phyloP scores from a whole-genome alignment of 352 stramenopile species.

The Peronospora destructor region DNA sequence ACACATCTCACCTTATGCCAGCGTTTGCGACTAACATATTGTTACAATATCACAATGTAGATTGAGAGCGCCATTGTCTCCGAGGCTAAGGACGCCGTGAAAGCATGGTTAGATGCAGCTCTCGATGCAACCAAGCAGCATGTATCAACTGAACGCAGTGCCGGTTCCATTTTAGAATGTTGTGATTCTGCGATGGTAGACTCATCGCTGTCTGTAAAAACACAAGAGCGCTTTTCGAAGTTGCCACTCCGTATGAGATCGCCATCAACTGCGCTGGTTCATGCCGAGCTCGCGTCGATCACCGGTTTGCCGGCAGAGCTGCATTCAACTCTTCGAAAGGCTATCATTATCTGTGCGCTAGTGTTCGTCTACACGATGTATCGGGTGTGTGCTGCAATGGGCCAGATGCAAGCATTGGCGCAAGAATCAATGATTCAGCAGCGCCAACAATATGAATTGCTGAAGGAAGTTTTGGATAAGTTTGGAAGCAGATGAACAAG shows the following conservation, averaged over 20 bases:
- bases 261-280: neutral
- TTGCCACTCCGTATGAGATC: neutral
- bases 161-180: neutral
- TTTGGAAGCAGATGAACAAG: constrained; percentile 18
- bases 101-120: constrained; percentile 46
- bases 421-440: constrained; percentile 52
- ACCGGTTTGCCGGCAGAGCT: constrained; percentile 6
- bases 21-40: neutral
- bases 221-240: constrained; percentile 4
- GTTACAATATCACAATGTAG: constrained; percentile 20
- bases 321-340: constrained; percentile 31
- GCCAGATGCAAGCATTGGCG: constrained; percentile 57
- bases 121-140: constrained; percentile 19
- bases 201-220: neutral
- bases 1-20: neutral
- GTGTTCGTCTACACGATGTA: constrained; percentile 72
- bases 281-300: neutral
- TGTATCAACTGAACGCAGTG: neutral
- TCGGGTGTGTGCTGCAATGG: constrained; percentile 41
- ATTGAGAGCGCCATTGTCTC: constrained; percentile 76
- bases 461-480: constrained; percentile 48
- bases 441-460: constrained; percentile 53
- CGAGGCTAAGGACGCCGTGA: constrained; percentile 54
- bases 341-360: constrained; percentile 44
- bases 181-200: neutral